Base-by-base conservation (phyloP, 1,139 yeast species). In the Hemisphaericaspora xylanilytica region DNA sequence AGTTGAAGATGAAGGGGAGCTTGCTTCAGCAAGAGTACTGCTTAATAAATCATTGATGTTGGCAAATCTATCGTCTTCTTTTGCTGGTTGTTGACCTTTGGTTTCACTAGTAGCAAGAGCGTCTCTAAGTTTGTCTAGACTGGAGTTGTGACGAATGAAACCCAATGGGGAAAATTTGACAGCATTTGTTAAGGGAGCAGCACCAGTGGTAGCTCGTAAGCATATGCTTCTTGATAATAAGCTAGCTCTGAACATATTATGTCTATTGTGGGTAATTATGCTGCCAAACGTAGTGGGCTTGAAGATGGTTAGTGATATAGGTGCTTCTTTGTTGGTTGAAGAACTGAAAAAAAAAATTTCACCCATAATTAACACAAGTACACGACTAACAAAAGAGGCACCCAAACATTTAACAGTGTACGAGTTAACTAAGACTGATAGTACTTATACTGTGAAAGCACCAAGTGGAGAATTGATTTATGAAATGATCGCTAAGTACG, bases 121-220 rank as follows among this genome's bases (percentile, higher is more conserved):
- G n/a, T 12, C 12, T 16, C 13, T 32, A 25, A 32, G 29, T 32
- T 32, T 18, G 8, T 32, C 32, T 24, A 22, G 15, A 28, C 22
- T 22, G 12, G 37, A 35, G 12, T 28, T 35, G 15, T 22, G 24
- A 14, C 37, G 33, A 22, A 21, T 17, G 4, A 35, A 28, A 4
- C 12, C 14, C 8, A 35, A 35, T 12, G 28, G 10, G 9, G 13
- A 12, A 6, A 13, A 18, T 21, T 11, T 28, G n/a, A 33, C 14
- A 14, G 33, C 32, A 13, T 4, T 8, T 14, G 28, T 25, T 13
- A 20, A 20, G 8, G 35, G 24, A 4, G 22, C 30, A 12, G 18
- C 11, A 10, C n/a, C n/a, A n/a, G 20, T 15, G 24, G 14, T 5
- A 15, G 15, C 15, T 25, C 34, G 17, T 9, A 25, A 32, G 9